A percentile compares a stretch with the other conserved stretches of the same genome.
Evolutionary conservation across 495 filamentous ascomycete species (phyloP).

Genomic region (Sporormia fimetaria): DNA sequence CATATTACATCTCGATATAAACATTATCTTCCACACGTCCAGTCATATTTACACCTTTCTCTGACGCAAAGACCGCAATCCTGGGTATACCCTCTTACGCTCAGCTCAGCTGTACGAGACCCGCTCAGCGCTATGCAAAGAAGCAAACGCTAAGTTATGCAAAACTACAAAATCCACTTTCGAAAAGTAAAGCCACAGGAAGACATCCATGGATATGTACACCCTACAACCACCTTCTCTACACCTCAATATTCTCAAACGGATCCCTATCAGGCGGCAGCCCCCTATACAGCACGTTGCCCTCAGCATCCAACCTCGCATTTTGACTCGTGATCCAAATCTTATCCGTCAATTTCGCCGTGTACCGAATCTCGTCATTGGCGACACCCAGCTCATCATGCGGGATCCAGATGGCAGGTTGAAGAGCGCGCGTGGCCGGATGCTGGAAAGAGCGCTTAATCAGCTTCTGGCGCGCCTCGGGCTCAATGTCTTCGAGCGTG

Average conservation of each 20-base stretch:
- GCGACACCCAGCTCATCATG: constrained; percentile 81
- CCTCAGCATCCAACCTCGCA: constrained; percentile 72
- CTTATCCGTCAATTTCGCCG: constrained; percentile 61
- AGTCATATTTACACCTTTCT: too few relatives aligned
- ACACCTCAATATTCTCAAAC: constrained; percentile 26
- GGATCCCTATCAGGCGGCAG: constrained; percentile 68
- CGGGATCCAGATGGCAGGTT: constrained; percentile 90
- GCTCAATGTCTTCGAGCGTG: constrained; percentile 87
- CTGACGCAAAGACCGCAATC: too few relatives aligned
- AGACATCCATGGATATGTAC: background rate
- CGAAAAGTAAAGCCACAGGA: background rate
- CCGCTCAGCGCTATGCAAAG: background rate
- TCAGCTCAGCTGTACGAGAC: too few relatives aligned
- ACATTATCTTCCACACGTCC: too few relatives aligned
- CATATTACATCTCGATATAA: too few relatives aligned
- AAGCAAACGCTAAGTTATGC: too few relatives aligned
- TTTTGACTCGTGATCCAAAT: constrained; percentile 94
- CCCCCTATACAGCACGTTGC: constrained; percentile 72
- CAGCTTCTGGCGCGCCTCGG: constrained; percentile 77
- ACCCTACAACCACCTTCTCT: background rate
- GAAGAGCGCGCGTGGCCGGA: constrained; percentile 68
- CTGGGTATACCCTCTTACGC: too few relatives aligned
- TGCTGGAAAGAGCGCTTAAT: constrained; percentile 88
- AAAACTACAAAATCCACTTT: too few relatives aligned
- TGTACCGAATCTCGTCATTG: constrained; percentile 79